Percentiles rank a stretch among this genome's conserved stretches.
These are phyloP conservation scores for Fusarium vanettenii DNA, from an alignment of 2,329 filamentous ascomycete species.

Conservation along the genomic window DNA sequence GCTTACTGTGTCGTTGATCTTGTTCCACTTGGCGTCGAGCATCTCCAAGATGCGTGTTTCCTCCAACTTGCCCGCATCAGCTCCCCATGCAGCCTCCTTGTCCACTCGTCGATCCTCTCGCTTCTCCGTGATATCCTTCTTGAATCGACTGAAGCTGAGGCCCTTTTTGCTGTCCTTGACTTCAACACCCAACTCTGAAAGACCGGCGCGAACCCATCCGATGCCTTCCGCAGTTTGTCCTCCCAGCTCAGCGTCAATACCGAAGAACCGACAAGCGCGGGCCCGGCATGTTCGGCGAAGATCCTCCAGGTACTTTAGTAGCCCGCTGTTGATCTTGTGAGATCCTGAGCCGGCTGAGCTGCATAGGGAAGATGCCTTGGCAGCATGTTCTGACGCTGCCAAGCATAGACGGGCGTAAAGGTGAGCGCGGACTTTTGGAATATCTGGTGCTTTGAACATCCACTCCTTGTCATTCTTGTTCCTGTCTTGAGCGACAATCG, in stretches of 20 bases:
- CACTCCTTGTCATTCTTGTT: slow-evolving; percentile 90
- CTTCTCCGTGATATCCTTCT: slow-evolving; percentile 80
- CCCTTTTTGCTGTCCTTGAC: slow-evolving; percentile 64
- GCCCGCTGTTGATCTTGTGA: slow-evolving; percentile 70
- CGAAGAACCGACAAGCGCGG: slow-evolving; percentile 90
- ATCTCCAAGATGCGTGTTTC: slow-evolving; percentile 88
- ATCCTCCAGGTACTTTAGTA: slow-evolving; percentile 81
- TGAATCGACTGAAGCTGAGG: slow-evolving; percentile 70
- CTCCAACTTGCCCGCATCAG: slow-evolving; percentile 86
- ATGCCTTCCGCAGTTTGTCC: slow-evolving; percentile 87
- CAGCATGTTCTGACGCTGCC: slow-evolving; percentile 87
- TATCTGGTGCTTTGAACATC: slow-evolving; percentile 93
- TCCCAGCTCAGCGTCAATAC: slow-evolving; percentile 85
- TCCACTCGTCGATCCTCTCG: slow-evolving; percentile 84
- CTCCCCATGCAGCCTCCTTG: slow-evolving; percentile 78
- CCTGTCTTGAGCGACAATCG: slow-evolving; percentile 81
- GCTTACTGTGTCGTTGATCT: slow-evolving; percentile 89
- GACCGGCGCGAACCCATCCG: slow-evolving; percentile 84
- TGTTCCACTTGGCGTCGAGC: slow-evolving; percentile 89
- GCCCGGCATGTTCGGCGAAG: slow-evolving; percentile 80
- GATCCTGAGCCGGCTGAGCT: slow-evolving; percentile 51
- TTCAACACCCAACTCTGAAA: slow-evolving; percentile 78
- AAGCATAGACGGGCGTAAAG: slow-evolving; percentile 90
- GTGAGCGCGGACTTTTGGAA: slow-evolving; percentile 88
- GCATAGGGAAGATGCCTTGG: slow-evolving; percentile 71